A percentile compares a stretch with the other conserved stretches of the same genome.
phyloP scores from a whole-genome alignment of 2,329 filamentous ascomycete genomes.

The Pseudocercospora musae region DNA sequence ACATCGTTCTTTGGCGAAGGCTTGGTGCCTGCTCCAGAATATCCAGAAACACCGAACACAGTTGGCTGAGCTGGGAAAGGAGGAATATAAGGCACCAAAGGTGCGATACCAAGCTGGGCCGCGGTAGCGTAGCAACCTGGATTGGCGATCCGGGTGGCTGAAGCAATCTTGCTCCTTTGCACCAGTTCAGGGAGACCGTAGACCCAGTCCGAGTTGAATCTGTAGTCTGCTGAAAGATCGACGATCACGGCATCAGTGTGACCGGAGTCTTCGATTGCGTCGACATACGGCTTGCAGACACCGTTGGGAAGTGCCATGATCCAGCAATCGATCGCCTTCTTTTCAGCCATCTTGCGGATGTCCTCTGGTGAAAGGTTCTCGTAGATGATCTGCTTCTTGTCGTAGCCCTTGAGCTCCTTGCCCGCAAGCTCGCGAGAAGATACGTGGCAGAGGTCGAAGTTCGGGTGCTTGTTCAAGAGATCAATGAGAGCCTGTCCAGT shows the following conservation, averaged over 20 bases:
- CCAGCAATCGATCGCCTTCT: slow-evolving; percentile 88
- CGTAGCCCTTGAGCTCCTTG: slow-evolving; percentile 82
- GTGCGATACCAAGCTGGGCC: slow-evolving; percentile 83
- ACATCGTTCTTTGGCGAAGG: slow-evolving; percentile 92
- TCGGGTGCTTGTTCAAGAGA: slow-evolving; percentile 80
- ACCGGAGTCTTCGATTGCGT: slow-evolving; percentile 73
- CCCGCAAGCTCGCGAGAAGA: slow-evolving; percentile 90
- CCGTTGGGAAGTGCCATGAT: slow-evolving; percentile 96
- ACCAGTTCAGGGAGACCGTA: slow-evolving; percentile 88
- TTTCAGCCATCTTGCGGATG: slow-evolving; percentile 76
- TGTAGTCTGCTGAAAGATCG: slow-evolving; percentile 94
- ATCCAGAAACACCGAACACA: slow-evolving; percentile 88
- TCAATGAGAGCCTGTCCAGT: slow-evolving; percentile 88
- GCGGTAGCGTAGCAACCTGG: slow-evolving; percentile 95
- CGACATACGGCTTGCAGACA: slow-evolving; percentile 89
- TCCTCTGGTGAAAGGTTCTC: slow-evolving; percentile 87
- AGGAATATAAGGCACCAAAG: slow-evolving; percentile 72
- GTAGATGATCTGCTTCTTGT: slow-evolving; percentile 87
- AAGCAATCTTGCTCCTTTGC: slow-evolving; percentile 70
- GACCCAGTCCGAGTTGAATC: slow-evolving; percentile 80
- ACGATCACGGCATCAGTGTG: slow-evolving; percentile 71
- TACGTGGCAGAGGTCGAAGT: slow-evolving; percentile 86
- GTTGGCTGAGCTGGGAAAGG: slow-evolving; percentile 62
- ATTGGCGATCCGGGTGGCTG: slow-evolving; percentile 80
- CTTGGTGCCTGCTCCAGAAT: slow-evolving; percentile 93